Conservation (phyloP, 371 early-diverging fungal genomes). For the Mortierella sp. region DNA sequence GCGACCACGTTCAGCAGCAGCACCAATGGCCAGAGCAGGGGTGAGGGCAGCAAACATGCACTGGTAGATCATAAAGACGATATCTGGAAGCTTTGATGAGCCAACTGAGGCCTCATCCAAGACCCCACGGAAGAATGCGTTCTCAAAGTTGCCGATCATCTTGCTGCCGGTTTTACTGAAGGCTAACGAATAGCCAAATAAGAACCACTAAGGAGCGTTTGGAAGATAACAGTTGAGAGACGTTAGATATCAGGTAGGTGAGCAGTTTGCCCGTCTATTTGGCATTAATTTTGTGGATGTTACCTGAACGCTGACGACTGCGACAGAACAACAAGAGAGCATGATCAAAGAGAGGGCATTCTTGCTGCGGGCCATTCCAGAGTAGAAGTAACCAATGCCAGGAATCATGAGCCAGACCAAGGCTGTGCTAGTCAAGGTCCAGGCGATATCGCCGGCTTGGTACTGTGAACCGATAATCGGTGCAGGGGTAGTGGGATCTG, state of each 20-base stretch:
- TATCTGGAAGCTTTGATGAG: conserved; percentile 69
- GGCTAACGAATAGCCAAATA: conserved; percentile 76
- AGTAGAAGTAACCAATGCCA: conserved; percentile 90
- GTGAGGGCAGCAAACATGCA: conserved; percentile 89
- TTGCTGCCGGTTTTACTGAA: conserved; percentile 74
- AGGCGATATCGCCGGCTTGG: conserved; percentile 75
- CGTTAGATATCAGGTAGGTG: background rate
- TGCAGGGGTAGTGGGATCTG: conserved; percentile 7
- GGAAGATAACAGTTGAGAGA: too few species aligned
- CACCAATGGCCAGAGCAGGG: conserved; percentile 91
- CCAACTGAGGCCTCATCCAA: conserved; percentile 72
- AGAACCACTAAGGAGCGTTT: conserved; percentile 35
- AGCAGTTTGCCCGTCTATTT: background rate
- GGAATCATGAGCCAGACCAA: conserved; percentile 90
- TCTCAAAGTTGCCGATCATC: conserved; percentile 85
- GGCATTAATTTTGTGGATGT: background rate
- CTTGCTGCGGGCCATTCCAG: conserved; percentile 88
- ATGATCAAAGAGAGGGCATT: conserved; percentile 56
- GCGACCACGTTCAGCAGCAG: conserved; percentile 89
- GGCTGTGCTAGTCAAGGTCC: conserved; percentile 74
- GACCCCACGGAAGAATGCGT: conserved; percentile 74
- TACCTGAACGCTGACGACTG: conserved; percentile 51
- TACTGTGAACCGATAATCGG: conserved; percentile 40
- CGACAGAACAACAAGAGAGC: conserved; percentile 50
- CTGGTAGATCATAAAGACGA: conserved; percentile 82